Conservation (phyloP, 1,284 basidiomycete genomes). For the Mycosarcoma mackinlayi region DNA sequence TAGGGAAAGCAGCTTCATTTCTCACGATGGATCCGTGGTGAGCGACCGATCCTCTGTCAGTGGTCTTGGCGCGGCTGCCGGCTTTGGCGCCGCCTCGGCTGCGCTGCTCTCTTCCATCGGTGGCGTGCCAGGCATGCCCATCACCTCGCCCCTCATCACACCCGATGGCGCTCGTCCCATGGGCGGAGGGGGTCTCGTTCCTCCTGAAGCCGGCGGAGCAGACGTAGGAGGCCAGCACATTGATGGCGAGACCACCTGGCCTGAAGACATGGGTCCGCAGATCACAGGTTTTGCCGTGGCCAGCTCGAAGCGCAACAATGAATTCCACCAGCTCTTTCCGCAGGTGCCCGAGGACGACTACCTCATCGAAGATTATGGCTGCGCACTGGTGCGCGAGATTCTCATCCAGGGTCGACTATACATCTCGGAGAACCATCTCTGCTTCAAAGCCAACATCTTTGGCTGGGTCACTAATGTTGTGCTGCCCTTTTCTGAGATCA, state of each 20-base stretch:
- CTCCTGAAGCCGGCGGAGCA: slow-evolving; percentile 28
- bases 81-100: slow-evolving; percentile 49
- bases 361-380: slow-evolving; percentile 99
- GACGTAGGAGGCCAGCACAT: slow-evolving; percentile 44
- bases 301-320: slow-evolving; percentile 90
- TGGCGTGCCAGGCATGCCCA: slow-evolving; percentile 36
- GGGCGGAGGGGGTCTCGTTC: slow-evolving; percentile 30
- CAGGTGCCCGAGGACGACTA: slow-evolving; percentile 92
- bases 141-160: slow-evolving; percentile 38
- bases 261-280: slow-evolving; percentile 53
- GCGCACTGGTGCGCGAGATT: slow-evolving; percentile 94
- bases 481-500: slow-evolving; percentile 90
- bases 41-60: slow-evolving; percentile 46
- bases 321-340: slow-evolving; percentile 92
- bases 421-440: slow-evolving; percentile 97
- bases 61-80: slow-evolving; percentile 58
- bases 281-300: slow-evolving; percentile 89
- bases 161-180: slow-evolving; percentile 38
- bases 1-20: slow-evolving; percentile 41
- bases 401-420: slow-evolving; percentile 95
- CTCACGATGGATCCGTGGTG: slow-evolving; percentile 45
- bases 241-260: slow-evolving; percentile 47
- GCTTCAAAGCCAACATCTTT: slow-evolving; percentile 98
- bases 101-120: slow-evolving; percentile 52
- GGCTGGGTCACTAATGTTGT: slow-evolving; percentile 96